These are phyloP conservation scores for Lomentospora prolificans DNA, from an alignment of 2,329 filamentous ascomycete species.

Conservation along the genomic window DNA sequence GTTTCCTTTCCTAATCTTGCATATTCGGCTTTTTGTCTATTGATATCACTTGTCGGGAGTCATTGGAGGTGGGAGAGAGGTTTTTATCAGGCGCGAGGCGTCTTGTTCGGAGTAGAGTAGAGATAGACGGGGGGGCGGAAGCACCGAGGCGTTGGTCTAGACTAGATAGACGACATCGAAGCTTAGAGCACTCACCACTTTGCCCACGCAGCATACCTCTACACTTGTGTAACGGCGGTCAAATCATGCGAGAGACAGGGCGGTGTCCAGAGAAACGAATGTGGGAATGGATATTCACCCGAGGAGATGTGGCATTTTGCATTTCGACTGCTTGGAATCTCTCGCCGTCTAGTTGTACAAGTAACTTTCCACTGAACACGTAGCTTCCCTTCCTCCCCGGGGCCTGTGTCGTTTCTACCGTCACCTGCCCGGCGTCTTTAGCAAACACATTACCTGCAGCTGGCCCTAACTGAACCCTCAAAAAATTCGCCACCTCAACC, in stretches of 20 bases:
- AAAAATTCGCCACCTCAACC: neutral
- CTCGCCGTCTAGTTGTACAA: slow-evolving; percentile 2
- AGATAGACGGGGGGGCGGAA: neutral
- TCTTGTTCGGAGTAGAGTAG: neutral
- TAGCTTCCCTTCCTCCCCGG: neutral
- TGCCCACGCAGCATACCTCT: slow-evolving; percentile 11
- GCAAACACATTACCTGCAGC: slow-evolving; percentile 20
- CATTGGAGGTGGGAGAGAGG: neutral
- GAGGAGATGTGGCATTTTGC: neutral
- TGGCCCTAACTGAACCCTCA: slow-evolving; percentile 15
- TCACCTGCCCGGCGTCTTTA: neutral
- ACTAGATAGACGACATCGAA: slow-evolving; percentile 1
- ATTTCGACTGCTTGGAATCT: neutral
- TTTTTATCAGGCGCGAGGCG: neutral
- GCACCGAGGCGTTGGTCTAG: slow-evolving; percentile 4
- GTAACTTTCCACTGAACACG: neutral
- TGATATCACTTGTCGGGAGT: no score
- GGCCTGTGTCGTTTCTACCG: neutral
- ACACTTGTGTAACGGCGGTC: no score
- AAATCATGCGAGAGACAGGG: no score
- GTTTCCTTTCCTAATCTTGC: no score
- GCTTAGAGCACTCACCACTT: neutral
- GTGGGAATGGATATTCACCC: no score
- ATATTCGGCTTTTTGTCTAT: no score
- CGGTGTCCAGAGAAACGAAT: no score